Evolutionary conservation across 2,329 filamentous ascomycete species (phyloP).

Genomic region (Alternaria brassicae): DNA sequence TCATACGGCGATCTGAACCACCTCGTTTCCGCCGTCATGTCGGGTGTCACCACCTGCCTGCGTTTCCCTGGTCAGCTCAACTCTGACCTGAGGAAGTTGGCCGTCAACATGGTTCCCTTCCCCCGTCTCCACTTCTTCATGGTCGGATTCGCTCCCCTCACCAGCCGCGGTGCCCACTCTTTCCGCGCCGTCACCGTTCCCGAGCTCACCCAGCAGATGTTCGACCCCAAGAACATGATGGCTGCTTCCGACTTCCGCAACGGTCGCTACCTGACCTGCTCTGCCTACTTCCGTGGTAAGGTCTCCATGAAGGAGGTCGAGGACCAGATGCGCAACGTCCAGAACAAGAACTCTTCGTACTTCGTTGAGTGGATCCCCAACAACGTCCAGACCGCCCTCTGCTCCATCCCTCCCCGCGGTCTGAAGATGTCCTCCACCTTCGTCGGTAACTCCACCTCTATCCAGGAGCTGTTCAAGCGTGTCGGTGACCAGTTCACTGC

Average conservation of each 20-base stretch:
- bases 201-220: slow-evolving; percentile 99
- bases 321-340: slow-evolving; percentile 99
- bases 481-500: slow-evolving; percentile 99
- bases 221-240: slow-evolving; percentile 99
- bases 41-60: slow-evolving; percentile 96
- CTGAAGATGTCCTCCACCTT: slow-evolving; percentile 99
- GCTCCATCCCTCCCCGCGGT: slow-evolving; percentile 96
- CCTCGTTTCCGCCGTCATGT: slow-evolving; percentile 99
- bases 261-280: slow-evolving; percentile 99
- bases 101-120: slow-evolving; percentile 99
- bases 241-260: slow-evolving; percentile 99
- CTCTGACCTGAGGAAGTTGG: slow-evolving; percentile 99
- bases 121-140: slow-evolving; percentile 99
- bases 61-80: slow-evolving; percentile 99
- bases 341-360: slow-evolving; percentile 99
- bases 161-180: slow-evolving; percentile 86
- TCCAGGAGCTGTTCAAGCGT: slow-evolving; percentile 99
- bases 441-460: slow-evolving; percentile 98
- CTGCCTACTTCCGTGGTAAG: slow-evolving; percentile 99
- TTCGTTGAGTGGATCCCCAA: slow-evolving; percentile 99
- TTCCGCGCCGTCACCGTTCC: slow-evolving; percentile 98
- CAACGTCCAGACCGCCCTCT: slow-evolving; percentile 99
- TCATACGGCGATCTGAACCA: slow-evolving; percentile 99
- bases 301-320: slow-evolving; percentile 99
- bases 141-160: slow-evolving; percentile 99